Evolutionary conservation across 164 flowering plant species (phyloP), one percentile per base, ranked within the genome.

Genomic region (Cinnamomum chago): DNA sequence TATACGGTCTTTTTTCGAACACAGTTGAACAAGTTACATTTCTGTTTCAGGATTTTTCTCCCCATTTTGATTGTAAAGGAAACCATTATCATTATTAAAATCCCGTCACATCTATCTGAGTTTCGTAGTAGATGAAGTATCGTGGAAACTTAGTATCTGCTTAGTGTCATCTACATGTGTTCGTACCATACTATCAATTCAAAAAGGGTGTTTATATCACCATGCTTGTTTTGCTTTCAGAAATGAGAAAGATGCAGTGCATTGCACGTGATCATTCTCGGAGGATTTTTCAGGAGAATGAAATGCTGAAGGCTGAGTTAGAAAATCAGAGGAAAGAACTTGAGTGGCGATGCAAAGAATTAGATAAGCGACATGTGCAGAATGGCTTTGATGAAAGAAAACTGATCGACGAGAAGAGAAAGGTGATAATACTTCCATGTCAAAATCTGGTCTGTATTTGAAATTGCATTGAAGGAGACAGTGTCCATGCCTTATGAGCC

Each of bases 341-440:
- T 40, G 79, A 79, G 69, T 6, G 6, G 35, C 78, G 79, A 22
- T 25, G 76, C 55, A 65, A 75, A 75, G 83, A 84, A 52, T 75
- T 93, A 77, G 83, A 78, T 40, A 75, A 78, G 70, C 89, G 90
- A 11, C 87, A 88, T 75, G 87, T 85, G 1, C 80, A 82, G 24
- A 88, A 88, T 88, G 93, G 90, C 60, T 78, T 28, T 76, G 92
- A 89, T 82, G 83, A 81, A 72, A 88, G 72, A 52, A 88, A 85
- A 78, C 84, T 95, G 11, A 66, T 60, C 7, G 72, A 76, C 5
- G 89, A 90, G 67, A 90, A 85, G 78, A 66, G 80, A 69, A 84
- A 81, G 92, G 97, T 92, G 12, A 83, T 50, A 2, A 22, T 67
- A 18, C 66, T 50, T 51, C 23, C 12, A 50, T 70, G 17, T 52